Percentiles rank a stretch among this genome's conserved stretches.
phyloP scores from a whole-genome alignment of 1,284 basidiomycete genomes.

The Cystobasidium sp. region DNA sequence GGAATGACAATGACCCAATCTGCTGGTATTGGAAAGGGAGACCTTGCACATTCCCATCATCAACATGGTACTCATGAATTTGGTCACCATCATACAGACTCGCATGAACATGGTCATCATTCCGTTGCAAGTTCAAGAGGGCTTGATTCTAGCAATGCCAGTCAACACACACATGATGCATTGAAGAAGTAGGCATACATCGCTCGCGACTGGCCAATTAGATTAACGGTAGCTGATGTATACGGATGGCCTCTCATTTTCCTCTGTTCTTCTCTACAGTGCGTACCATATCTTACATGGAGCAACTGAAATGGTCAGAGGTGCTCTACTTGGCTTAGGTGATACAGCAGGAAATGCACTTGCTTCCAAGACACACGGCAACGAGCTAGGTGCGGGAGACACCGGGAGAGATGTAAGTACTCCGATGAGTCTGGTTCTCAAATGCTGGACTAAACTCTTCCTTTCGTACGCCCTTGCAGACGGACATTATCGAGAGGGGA shows the following conservation, averaged over 20 bases:
- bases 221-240: too few species aligned
- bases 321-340: slow-evolving; percentile 6
- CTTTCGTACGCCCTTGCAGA: not conserved
- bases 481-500: not conserved
- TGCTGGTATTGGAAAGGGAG: not conserved
- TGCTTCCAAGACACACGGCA: slow-evolving; percentile 2
- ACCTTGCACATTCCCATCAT: not conserved
- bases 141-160: too few species aligned
- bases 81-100: too few species aligned
- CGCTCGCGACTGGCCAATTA: too few species aligned
- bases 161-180: not conserved
- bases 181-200: not conserved
- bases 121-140: too few species aligned
- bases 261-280: not conserved
- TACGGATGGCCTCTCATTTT: too few species aligned
- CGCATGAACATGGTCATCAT: not conserved
- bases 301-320: slow-evolving; percentile 15
- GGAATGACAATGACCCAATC: too few species aligned
- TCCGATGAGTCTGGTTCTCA: not conserved
- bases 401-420: slow-evolving; percentile 10
- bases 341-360: slow-evolving; percentile 22
- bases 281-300: slow-evolving; percentile 25
- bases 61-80: not conserved
- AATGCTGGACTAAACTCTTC: not conserved
- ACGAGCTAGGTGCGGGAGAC: not conserved